Percentiles rank a stretch among this genome's conserved stretches.
phyloP scores from a whole-genome alignment of 305 asterid genomes.

The Fraxinus velutina region DNA sequence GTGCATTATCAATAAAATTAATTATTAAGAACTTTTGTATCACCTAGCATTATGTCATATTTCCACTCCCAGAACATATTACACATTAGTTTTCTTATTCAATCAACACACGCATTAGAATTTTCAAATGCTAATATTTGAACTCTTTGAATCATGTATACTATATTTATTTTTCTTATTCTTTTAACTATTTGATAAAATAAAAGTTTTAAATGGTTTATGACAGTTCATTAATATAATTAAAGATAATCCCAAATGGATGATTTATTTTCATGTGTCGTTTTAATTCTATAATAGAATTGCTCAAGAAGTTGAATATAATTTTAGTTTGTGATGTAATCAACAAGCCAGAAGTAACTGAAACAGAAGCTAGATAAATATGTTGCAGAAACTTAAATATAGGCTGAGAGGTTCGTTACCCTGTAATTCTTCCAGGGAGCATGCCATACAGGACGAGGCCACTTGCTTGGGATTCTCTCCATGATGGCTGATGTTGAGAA shows the following conservation, averaged over 20 bases:
- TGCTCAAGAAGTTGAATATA: not conserved
- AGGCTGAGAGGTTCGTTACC: constrained; percentile 42
- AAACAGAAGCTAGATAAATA: not conserved
- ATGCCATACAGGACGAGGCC: constrained; percentile 98
- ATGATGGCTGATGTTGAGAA: constrained; percentile 88
- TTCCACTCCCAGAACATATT: not conserved
- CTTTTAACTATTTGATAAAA: not conserved
- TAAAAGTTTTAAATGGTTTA: not conserved
- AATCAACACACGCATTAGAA: not conserved
- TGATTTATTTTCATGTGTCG: not conserved
- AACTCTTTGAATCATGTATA: not conserved
- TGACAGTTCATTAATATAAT: not conserved
- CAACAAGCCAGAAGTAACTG: not conserved
- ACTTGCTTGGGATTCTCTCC: constrained; percentile 97
- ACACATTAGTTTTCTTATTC: not conserved
- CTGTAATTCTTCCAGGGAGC: constrained; percentile 95
- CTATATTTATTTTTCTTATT: not conserved
- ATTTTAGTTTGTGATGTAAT: not conserved
- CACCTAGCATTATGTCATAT: not conserved
- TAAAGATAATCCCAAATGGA: not conserved
- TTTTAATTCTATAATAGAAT: not conserved
- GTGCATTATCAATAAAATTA: not conserved
- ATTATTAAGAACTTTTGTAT: not conserved
- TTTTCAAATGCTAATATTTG: not conserved
- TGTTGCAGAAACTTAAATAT: not conserved